Conservation (phyloP, 345 rosid species). For the Melastoma malabathricum region DNA sequence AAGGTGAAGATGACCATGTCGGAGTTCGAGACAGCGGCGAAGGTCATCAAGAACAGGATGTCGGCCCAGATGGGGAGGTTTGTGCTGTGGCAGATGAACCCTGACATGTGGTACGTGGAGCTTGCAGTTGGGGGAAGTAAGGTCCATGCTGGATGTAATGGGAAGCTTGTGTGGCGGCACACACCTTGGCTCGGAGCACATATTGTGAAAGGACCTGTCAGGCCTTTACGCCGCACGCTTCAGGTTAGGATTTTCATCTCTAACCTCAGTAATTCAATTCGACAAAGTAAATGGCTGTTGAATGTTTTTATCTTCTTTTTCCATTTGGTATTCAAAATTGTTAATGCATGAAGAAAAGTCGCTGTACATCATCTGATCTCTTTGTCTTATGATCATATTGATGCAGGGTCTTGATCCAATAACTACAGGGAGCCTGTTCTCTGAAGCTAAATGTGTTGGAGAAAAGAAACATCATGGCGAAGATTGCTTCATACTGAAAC, state of each 20-base stretch:
- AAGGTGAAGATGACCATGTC: slow-evolving; percentile 31
- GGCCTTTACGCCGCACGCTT: slow-evolving; percentile 35
- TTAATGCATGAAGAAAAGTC: background rate
- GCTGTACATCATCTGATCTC: background rate
- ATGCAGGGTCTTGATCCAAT: slow-evolving; percentile 27
- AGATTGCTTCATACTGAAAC: slow-evolving; percentile 25
- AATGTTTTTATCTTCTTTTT: background rate
- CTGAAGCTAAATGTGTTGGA: slow-evolving; percentile 19
- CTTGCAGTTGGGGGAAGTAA: slow-evolving; percentile 30
- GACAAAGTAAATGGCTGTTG: too few species aligned
- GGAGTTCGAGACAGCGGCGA: slow-evolving; percentile 22
- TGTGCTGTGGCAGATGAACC: slow-evolving; percentile 36
- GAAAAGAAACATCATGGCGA: slow-evolving; percentile 22
- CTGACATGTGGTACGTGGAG: slow-evolving; percentile 37
- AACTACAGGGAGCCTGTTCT: slow-evolving; percentile 21
- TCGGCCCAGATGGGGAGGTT: slow-evolving; percentile 28
- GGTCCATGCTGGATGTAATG: slow-evolving; percentile 38
- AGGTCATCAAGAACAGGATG: slow-evolving; percentile 15
- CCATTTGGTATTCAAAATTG: background rate
- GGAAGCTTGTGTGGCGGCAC: slow-evolving; percentile 38
- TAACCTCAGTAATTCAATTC: background rate
- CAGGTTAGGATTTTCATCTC: slow-evolving; percentile 17
- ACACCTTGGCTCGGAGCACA: slow-evolving; percentile 39
- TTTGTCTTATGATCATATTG: background rate
- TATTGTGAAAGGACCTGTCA: slow-evolving; percentile 22